Evolutionary conservation across 2,329 filamentous ascomycete genomes (phyloP), one percentile per base, ranked within the genome.

Genomic region (Diaporthe batatas): DNA sequence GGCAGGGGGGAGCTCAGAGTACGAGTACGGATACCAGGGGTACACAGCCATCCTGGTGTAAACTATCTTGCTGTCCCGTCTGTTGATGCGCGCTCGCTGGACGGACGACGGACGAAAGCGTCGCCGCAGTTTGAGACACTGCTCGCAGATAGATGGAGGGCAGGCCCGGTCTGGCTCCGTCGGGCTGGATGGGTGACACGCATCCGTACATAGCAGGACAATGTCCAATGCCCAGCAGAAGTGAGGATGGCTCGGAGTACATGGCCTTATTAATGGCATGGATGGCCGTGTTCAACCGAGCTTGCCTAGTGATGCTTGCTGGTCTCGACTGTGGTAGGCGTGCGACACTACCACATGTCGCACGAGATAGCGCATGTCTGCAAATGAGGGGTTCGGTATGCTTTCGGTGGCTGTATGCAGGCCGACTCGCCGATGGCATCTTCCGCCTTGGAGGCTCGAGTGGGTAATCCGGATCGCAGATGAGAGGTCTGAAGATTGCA

Each of bases 381-480:
- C 59, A 65, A 3, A 12, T 36, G 59, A 51, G 62, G 44, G 42
- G 62, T 16, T 65, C 44, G 44, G 62, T 51, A 32, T 67, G 62
- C 32, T 44, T 39, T 23, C 23, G 18, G 18, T 64, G 25, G 62
- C 62, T 53, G 47, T 23, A 53, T 67, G 62, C 62, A 67, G 8
- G 62, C 51, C n/a, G 44, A 53, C 62, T 39, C 62, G 47, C n/a
- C 47, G 47, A 53, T 39, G 62, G 44, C 59, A 34, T 34, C 29
- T 10, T 25, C 62, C 49, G 12, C 3, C 18, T 51, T 51, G 62
- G 49, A 5, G 29, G 29, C 29, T 23, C 62, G 62, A 44, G 7
- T 21, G 2, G 47, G 32, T 6, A 53, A 25, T 16, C 62, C 62
- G 39, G 54, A 12, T 32, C 29, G 42, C 8, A 32, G 59, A 34